Base-by-base conservation (phyloP, 2,329 filamentous ascomycete genomes). In the Catunica adiposa region DNA sequence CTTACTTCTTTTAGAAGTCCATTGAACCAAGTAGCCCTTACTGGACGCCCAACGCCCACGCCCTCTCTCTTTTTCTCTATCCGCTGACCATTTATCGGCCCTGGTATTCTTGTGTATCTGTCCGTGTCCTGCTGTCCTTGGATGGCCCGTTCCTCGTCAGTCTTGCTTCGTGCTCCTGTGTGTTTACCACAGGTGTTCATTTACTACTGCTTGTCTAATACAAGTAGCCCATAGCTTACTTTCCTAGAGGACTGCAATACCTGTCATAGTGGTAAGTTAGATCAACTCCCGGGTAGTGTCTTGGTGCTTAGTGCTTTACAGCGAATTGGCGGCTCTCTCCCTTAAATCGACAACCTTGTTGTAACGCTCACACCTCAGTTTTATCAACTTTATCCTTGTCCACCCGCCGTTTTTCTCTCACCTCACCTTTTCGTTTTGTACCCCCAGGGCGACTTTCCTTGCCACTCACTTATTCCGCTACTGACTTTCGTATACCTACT, bases 401-500 rank as follows among this genome's bases (percentile, higher is more conserved):
- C 3, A 51, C 23, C 26, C 4, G 29, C 29, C 26, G 14, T 51
- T 31, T 34, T 34, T 34, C 31, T 15, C 22, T 34, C 26, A 51
- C 48, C 31, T 17, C 15, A 20, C 25, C 22, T 31, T 20, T 15
- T 22, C 20, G 15, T 44, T 15, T 44, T 37, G 48, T 34, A 29
- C 48, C 31, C 26, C 26, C 48, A 34, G 48, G n/a, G 34, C 48
- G 5, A 26, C 15, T 4, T 51, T 22, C 26, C 48, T 51, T 51
- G 48, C 48, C 48, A 51, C 48, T 51, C 15, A 51, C 48, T 31
- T 51, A 31, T 51, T 26, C 48, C 29, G n/a, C 26, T 34, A 51
- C 48, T 56, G 17, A 52, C 31, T 53, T 40, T 50, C 26, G 55
- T 57, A 57, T 57, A 57, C 55, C 42, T 57, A 54, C 40, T 52